These are phyloP conservation scores for Henckelia pumila DNA, from an alignment of 257 asterid genomes.

Conservation along the genomic window DNA sequence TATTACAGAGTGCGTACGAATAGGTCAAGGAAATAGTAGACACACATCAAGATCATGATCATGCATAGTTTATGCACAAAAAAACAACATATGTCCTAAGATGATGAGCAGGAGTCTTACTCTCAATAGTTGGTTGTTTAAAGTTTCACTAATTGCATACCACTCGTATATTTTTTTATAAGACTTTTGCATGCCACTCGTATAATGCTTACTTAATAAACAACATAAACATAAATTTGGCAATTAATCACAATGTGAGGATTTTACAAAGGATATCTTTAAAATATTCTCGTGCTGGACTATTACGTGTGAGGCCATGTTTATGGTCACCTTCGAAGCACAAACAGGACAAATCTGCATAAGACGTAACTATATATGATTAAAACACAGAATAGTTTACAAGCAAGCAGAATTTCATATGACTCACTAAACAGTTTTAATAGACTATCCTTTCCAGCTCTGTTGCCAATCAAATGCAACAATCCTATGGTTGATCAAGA, in stretches of 20 bases:
- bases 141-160: no score
- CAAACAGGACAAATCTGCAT: conserved; percentile 97
- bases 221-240: no score
- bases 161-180: no score
- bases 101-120: not conserved
- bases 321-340: conserved; percentile 54
- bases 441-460: no score
- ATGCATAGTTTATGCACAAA: not conserved
- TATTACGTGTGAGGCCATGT: conserved; percentile 87
- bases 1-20: conserved; percentile 62
- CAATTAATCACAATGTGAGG: no score
- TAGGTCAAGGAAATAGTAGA: not conserved
- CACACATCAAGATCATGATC: not conserved
- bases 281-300: conserved; percentile 70
- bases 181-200: no score
- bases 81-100: not conserved
- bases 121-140: not conserved
- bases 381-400: conserved; percentile 12
- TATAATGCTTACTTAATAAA: no score
- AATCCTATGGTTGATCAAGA: no score
- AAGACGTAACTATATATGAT: conserved; percentile 17
- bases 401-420: conserved; percentile 13
- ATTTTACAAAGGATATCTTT: conserved; percentile 66
- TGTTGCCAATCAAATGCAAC: not conserved
- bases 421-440: not conserved